These are phyloP conservation scores for Theobroma cacao DNA, from an alignment of 345 rosid species.

Conservation along the genomic window DNA sequence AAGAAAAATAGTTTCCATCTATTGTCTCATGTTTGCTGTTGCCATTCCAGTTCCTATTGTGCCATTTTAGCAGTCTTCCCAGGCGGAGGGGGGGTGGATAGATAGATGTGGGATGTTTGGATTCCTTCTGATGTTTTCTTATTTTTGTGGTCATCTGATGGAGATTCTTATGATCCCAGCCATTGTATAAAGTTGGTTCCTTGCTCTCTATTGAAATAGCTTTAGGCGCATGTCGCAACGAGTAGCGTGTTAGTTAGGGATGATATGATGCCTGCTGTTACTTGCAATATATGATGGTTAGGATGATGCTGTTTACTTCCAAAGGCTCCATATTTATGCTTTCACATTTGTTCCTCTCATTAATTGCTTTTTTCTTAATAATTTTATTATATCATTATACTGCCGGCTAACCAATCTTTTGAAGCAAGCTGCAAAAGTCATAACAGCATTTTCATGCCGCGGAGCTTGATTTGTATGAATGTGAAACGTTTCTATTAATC, in stretches of 20 bases:
- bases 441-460: no score
- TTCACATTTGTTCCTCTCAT: neutral
- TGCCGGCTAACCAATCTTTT: neutral
- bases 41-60: neutral
- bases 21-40: slow-evolving; percentile 35
- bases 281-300: slow-evolving; percentile 18
- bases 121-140: slow-evolving; percentile 34
- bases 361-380: neutral
- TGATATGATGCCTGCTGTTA: slow-evolving; percentile 7
- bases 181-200: slow-evolving; percentile 43
- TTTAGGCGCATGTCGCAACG: slow-evolving; percentile 18
- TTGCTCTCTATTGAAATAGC: slow-evolving; percentile 25
- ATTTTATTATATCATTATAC: neutral
- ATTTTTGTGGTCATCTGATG: slow-evolving; percentile 27
- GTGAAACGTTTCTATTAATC: no score
- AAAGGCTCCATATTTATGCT: neutral
- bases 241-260: slow-evolving; percentile 11
- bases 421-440: no score
- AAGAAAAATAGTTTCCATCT: slow-evolving; percentile 6
- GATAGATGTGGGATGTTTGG: slow-evolving; percentile 37
- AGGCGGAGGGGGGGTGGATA: slow-evolving; percentile 20
- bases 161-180: slow-evolving; percentile 40
- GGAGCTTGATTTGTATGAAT: no score
- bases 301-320: slow-evolving; percentile 8
- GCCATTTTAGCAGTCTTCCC: neutral